Conservation (phyloP, 768 basidiomycete genomes). For the Calocera viscosa region DNA sequence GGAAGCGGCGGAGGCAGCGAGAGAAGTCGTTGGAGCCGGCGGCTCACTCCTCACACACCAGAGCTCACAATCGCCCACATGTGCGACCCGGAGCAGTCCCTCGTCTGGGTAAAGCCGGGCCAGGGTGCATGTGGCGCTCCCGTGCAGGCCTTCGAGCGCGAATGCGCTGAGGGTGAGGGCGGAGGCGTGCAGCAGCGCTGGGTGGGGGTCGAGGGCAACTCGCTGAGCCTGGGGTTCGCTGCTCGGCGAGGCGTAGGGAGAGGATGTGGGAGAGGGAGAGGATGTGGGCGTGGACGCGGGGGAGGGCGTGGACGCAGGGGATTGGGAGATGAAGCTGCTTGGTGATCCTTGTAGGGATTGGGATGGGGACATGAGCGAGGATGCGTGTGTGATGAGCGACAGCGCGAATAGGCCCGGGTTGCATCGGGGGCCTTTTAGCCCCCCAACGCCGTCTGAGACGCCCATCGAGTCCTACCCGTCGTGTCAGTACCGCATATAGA, state of each 20-base stretch:
- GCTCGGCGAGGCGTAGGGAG: not conserved
- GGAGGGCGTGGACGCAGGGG: not conserved
- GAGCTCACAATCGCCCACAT: not conserved
- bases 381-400: not conserved
- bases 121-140: not conserved
- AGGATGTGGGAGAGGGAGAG: not conserved
- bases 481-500: not conserved
- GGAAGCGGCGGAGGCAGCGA: too few species aligned
- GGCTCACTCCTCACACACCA: not conserved
- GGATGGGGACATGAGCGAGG: not conserved
- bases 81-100: not conserved
- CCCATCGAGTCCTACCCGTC: conserved; percentile 62
- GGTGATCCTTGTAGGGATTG: not conserved
- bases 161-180: not conserved
- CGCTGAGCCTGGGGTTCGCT: conserved; percentile 7
- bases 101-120: not conserved
- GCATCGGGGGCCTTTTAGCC: conserved; percentile 22
- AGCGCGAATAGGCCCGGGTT: conserved; percentile 6
- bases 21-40: not conserved
- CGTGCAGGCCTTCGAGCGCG: not conserved
- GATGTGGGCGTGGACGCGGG: not conserved
- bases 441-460: conserved; percentile 90
- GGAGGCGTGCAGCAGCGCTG: not conserved
- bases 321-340: not conserved
- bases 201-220: conserved; percentile 2